Evolutionary conservation across 805 yeast genomes (phyloP).

Genomic region (Pachysolen tannophilus): DNA sequence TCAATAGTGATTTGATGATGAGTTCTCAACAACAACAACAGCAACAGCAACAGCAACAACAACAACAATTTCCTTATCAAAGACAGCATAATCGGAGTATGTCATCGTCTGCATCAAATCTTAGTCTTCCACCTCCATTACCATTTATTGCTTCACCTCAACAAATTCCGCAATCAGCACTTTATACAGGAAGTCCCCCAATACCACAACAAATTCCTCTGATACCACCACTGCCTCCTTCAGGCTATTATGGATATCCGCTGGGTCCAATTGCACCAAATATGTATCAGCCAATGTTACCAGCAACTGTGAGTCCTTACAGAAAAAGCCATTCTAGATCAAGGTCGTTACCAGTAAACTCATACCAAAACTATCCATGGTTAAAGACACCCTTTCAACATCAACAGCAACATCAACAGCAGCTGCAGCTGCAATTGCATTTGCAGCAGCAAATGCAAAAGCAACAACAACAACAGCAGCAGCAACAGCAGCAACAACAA

Average conservation of each 20-base stretch:
- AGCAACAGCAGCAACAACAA: not conserved
- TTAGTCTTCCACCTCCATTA: not conserved
- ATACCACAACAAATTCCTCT: not conserved
- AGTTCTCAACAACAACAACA: not conserved
- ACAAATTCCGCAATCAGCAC: not conserved
- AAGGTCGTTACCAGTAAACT: too few relatives aligned
- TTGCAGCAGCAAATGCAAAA: not conserved
- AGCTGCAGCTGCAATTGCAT: not conserved
- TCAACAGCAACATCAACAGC: not conserved
- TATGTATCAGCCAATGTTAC: too few relatives aligned
- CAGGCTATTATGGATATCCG: too few relatives aligned
- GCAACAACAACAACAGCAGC: slow-evolving; percentile 1
- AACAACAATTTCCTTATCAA: not conserved
- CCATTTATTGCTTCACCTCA: not conserved
- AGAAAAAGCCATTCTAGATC: too few relatives aligned
- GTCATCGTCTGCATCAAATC: not conserved
- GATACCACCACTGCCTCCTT: slow-evolving; percentile 2
- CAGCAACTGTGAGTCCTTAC: too few relatives aligned
- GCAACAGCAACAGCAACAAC: not conserved
- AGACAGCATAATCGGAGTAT: not conserved
- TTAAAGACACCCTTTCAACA: not conserved
- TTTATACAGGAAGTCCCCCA: not conserved
- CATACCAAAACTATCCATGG: too few relatives aligned
- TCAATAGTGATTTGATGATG: not conserved
- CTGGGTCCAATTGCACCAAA: too few relatives aligned